These are phyloP conservation scores for Exophiala lecanii-corni DNA, from an alignment of 2,329 filamentous ascomycete genomes.

Conservation along the genomic window DNA sequence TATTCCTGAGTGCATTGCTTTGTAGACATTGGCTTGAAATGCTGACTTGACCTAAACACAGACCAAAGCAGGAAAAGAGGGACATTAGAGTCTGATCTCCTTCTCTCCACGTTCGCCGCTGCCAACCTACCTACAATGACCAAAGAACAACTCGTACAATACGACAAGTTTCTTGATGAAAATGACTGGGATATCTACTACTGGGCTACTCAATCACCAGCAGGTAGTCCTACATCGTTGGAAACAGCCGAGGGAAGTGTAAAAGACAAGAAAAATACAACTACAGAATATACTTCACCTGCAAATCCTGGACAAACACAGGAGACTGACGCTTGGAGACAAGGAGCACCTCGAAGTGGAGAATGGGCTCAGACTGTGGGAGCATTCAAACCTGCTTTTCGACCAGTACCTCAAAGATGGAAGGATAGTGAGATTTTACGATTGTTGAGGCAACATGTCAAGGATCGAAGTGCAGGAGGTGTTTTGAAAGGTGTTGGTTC, in stretches of 20 bases:
- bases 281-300: conserved; percentile 22
- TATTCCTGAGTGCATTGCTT: conserved; percentile 6
- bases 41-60: conserved; percentile 36
- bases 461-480: conserved; percentile 60
- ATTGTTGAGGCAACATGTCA: conserved; percentile 76
- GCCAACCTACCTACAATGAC: conserved; percentile 71
- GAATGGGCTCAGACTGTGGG: conserved; percentile 98
- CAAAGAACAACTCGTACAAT: conserved; percentile 68
- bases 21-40: conserved; percentile 3
- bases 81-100: conserved; percentile 89
- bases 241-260: conserved; percentile 51
- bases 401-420: conserved; percentile 85
- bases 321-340: conserved; percentile 47
- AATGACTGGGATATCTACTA: conserved; percentile 99
- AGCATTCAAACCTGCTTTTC: conserved; percentile 87
- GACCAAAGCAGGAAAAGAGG: conserved; percentile 97
- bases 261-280: conserved; percentile 12
- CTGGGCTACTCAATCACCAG: conserved; percentile 86
- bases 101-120: conserved; percentile 92
- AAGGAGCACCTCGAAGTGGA: conserved; percentile 54
- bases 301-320: conserved; percentile 30
- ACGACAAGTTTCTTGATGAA: conserved; percentile 91
- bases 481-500: conserved; percentile 33
- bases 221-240: conserved; percentile 49
- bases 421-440: conserved; percentile 72